Conservation (phyloP, 148 eudicot species). For the Rhododendron simsii region DNA sequence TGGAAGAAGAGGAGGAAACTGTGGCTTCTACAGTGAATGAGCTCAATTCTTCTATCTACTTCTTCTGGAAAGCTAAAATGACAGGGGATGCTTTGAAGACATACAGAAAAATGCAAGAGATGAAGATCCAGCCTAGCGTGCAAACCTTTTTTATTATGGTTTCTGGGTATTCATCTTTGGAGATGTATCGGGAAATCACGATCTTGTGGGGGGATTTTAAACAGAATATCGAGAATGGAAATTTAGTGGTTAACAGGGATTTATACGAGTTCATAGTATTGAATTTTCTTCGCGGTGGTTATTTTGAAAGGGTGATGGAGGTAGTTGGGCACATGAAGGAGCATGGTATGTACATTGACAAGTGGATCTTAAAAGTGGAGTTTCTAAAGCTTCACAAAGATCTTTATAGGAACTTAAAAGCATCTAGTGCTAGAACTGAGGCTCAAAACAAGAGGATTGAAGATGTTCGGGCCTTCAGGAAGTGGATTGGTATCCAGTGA, state of each 20-base stretch:
- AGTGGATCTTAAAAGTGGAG: conserved; percentile 57
- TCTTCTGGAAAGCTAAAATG: conserved; percentile 88
- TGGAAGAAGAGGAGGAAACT: conserved; percentile 28
- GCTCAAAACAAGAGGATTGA: conserved; percentile 69
- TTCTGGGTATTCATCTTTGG: conserved; percentile 55
- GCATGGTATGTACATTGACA: conserved; percentile 58
- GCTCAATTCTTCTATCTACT: conserved; percentile 71
- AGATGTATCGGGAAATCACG: conserved; percentile 74
- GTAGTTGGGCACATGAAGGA: conserved; percentile 55
- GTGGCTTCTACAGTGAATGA: conserved; percentile 32
- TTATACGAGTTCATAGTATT: conserved; percentile 63
- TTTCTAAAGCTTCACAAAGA: conserved; percentile 61
- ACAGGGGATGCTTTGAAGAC: conserved; percentile 63
- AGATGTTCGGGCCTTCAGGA: conserved; percentile 70
- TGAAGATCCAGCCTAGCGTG: conserved; percentile 52
- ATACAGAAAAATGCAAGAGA: conserved; percentile 57
- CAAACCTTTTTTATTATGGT: conserved; percentile 52
- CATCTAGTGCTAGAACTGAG: conserved; percentile 57
- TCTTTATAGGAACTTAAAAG: conserved; percentile 65
- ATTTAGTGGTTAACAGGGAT: conserved; percentile 44
- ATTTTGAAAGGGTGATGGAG: conserved; percentile 91
- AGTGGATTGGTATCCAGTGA: conserved; percentile 61
- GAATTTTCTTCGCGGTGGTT: conserved; percentile 84
- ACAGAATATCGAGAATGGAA: conserved; percentile 44
- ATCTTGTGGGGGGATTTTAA: conserved; percentile 86